Percentiles rank a stretch among this genome's conserved stretches.
These are phyloP conservation scores for Phialophora verrucosa DNA, from an alignment of 2,329 filamentous ascomycete genomes.

Conservation along the genomic window DNA sequence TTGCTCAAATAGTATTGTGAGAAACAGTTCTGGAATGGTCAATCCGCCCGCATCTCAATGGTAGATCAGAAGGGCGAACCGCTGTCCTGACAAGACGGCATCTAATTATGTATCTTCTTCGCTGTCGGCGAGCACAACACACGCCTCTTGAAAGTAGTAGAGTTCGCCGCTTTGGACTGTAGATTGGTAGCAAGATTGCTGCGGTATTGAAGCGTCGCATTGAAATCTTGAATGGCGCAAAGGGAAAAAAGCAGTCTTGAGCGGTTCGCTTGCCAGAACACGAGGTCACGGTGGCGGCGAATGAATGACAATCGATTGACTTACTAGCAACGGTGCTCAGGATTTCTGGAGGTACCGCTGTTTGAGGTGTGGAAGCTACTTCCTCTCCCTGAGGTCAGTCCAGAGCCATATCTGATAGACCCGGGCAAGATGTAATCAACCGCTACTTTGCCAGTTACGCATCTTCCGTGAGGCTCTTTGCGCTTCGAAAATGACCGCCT, in stretches of 20 bases:
- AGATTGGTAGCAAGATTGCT: background rate
- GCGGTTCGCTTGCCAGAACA: background rate
- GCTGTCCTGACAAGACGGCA: too few relatives aligned
- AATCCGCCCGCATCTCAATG: too few relatives aligned
- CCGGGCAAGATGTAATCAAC: background rate
- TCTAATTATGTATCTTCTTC: too few relatives aligned
- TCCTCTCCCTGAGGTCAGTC: background rate
- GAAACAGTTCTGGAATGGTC: too few relatives aligned
- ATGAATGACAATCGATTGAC: background rate
- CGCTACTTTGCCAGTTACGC: background rate
- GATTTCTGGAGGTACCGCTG: background rate
- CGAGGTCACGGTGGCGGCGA: background rate
- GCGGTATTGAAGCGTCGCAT: background rate
- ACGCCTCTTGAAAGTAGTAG: background rate
- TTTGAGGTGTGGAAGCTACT: background rate
- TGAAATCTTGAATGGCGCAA: background rate
- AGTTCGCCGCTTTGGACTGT: background rate
- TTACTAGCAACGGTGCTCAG: background rate
- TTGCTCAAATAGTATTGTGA: too few relatives aligned
- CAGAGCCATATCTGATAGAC: background rate
- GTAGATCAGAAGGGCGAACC: too few relatives aligned
- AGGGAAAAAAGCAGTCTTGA: background rate
- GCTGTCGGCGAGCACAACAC: too few relatives aligned
- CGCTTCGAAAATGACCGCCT: background rate
- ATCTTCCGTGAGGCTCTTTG: background rate